Conservation (phyloP, 495 filamentous ascomycete species). For the Umbilicaria muhlenbergii region DNA sequence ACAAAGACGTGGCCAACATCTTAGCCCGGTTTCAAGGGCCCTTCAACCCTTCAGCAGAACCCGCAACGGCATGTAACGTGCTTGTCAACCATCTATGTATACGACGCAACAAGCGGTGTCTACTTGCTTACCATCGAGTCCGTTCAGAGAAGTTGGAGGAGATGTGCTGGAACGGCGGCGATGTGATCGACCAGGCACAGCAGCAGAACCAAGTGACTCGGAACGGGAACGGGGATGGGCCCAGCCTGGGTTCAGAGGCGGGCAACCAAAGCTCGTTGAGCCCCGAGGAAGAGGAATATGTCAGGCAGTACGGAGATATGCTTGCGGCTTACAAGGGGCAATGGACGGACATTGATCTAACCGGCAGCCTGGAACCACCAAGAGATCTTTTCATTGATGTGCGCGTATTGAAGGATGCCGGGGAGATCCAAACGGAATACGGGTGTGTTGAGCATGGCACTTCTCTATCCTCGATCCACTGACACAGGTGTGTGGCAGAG, state of each 20-base stretch:
- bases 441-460: slow-evolving; percentile 40
- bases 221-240: slow-evolving; percentile 12
- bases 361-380: slow-evolving; percentile 86
- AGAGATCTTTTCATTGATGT: slow-evolving; percentile 97
- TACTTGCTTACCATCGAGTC: slow-evolving; percentile 86
- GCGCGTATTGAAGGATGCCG: slow-evolving; percentile 87
- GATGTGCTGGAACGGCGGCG: slow-evolving; percentile 80
- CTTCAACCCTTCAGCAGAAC: slow-evolving; percentile 76
- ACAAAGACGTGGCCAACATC: slow-evolving; percentile 70
- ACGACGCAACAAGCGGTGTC: slow-evolving; percentile 89
- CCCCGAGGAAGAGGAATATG: slow-evolving; percentile 95
- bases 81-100: slow-evolving; percentile 90
- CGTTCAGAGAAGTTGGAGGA: slow-evolving; percentile 85
- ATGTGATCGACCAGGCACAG: slow-evolving; percentile 50
- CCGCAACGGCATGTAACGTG: slow-evolving; percentile 70
- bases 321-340: slow-evolving; percentile 94
- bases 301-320: slow-evolving; percentile 79
- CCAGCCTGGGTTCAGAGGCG: slow-evolving; percentile 19
- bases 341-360: slow-evolving; percentile 97
- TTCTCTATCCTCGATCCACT: neutral
- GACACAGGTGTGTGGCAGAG: slow-evolving; percentile 29
- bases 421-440: slow-evolving; percentile 98
- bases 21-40: slow-evolving; percentile 67
- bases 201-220: slow-evolving; percentile 22
- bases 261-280: slow-evolving; percentile 64